These are phyloP conservation scores for Populus hybrid DNA, from an alignment of 441 rosid species.

Conservation along the genomic window DNA sequence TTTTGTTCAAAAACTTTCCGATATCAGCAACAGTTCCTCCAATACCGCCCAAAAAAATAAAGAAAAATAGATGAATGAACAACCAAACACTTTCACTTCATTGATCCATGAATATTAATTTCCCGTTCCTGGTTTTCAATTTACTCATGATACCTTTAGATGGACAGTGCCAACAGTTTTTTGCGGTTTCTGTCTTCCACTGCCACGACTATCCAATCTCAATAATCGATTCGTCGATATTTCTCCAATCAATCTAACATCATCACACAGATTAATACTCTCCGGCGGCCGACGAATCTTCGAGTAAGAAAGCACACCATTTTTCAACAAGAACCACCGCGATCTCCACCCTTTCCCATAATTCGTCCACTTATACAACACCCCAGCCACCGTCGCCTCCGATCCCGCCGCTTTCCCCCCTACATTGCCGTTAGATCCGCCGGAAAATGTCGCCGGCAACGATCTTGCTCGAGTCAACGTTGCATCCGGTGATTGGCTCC, in stretches of 20 bases:
- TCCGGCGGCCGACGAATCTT: conserved; percentile 75
- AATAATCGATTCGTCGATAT: conserved; percentile 53
- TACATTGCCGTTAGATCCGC: conserved; percentile 47
- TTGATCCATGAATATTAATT: neutral
- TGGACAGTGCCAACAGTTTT: neutral
- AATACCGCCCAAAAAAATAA: conserved; percentile 26
- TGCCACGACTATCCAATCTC: conserved; percentile 39
- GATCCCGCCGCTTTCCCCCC: conserved; percentile 37
- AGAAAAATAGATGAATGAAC: neutral
- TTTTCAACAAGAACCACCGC: conserved; percentile 82
- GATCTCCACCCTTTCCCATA: conserved; percentile 99
- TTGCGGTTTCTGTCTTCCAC: conserved; percentile 54
- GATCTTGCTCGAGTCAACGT: conserved; percentile 60
- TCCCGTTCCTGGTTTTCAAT: neutral
- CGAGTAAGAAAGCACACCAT: conserved; percentile 80
- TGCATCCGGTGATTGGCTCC: conserved; percentile 58
- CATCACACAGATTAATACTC: conserved; percentile 51
- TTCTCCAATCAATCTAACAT: conserved; percentile 79
- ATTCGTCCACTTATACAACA: conserved; percentile 93
- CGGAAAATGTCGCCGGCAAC: conserved; percentile 47
- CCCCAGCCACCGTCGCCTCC: conserved; percentile 73
- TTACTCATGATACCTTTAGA: neutral
- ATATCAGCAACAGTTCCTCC: conserved; percentile 20
- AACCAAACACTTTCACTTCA: neutral
- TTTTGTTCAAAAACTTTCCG: conserved; percentile 27